A percentile compares a stretch with the other conserved stretches of the same genome.
Evolutionary conservation across 257 asterid genomes (phyloP).

Genomic region (Linderniella brevidens): DNA sequence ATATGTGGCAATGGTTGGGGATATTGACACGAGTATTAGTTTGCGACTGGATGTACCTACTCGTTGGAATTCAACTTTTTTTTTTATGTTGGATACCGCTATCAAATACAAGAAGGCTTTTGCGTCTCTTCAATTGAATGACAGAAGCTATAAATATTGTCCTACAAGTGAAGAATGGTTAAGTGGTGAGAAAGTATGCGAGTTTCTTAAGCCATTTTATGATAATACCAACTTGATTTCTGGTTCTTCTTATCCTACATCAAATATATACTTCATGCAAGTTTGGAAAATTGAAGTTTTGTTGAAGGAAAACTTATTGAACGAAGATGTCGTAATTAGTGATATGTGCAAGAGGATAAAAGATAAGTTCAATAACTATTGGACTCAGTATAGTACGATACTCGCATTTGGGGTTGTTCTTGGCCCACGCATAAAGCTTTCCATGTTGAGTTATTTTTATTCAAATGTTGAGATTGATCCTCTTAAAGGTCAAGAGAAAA

Average conservation of each 20-base stretch:
- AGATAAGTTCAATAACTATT: background rate
- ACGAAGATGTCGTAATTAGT: too few relatives aligned
- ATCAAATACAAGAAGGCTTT: too few relatives aligned
- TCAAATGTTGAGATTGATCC: too few relatives aligned
- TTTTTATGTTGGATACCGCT: background rate
- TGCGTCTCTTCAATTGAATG: too few relatives aligned
- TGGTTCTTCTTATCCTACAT: background rate
- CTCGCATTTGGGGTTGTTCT: slow-evolving; percentile 1
- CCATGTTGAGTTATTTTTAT: background rate
- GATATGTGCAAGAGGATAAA: too few relatives aligned
- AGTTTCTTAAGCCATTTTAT: slow-evolving; percentile 4
- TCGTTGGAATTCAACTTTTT: background rate
- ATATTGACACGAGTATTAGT: background rate
- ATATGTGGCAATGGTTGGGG: background rate
- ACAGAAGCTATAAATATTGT: background rate
- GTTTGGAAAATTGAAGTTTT: too few relatives aligned
- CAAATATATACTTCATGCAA: background rate
- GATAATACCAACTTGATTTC: slow-evolving; percentile 2
- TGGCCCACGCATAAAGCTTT: slow-evolving; percentile 1
- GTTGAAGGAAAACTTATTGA: too few relatives aligned
- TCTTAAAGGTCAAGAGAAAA: too few relatives aligned
- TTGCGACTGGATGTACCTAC: background rate
- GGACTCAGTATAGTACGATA: background rate
- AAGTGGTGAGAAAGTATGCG: slow-evolving; percentile 1
- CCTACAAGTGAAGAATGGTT: slow-evolving; percentile 1